phyloP scores from a whole-genome alignment of 2,329 filamentous ascomycete species.

The Juglanconis oblonga region DNA sequence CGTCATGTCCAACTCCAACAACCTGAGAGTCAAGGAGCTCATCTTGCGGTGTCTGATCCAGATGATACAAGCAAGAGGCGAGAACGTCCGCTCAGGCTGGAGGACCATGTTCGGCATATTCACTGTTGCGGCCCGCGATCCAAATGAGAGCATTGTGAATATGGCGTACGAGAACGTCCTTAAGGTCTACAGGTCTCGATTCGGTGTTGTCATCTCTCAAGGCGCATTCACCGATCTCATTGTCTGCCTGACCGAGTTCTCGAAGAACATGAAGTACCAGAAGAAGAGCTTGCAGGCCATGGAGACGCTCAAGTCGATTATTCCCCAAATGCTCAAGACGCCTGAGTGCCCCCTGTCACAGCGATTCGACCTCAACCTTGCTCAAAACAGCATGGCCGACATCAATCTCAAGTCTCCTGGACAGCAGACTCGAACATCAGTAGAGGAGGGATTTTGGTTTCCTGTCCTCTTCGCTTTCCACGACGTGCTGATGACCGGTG shows the following conservation, averaged over 20 bases:
- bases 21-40: conserved; percentile 95
- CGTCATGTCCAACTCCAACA: conserved; percentile 88
- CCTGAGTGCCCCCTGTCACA: conserved; percentile 90
- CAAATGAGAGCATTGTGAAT: conserved; percentile 92
- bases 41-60: conserved; percentile 93
- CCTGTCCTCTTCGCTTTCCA: conserved; percentile 97
- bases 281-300: conserved; percentile 97
- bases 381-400: conserved; percentile 36
- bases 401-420: conserved; percentile 41
- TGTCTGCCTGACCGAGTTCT: conserved; percentile 96
- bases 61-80: conserved; percentile 96
- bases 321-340: conserved; percentile 91
- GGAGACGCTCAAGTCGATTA: conserved; percentile 88
- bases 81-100: conserved; percentile 98
- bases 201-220: conserved; percentile 93
- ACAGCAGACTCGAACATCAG: conserved; percentile 74
- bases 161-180: conserved; percentile 96
- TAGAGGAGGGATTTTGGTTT: conserved; percentile 98
- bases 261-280: conserved; percentile 97
- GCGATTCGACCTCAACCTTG: conserved; percentile 39
- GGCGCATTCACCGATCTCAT: conserved; percentile 95
- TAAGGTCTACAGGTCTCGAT: conserved; percentile 91
- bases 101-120: conserved; percentile 99
- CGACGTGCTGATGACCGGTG: conserved; percentile 97
- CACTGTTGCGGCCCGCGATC: conserved; percentile 89